Conservation (phyloP, 2,329 filamentous ascomycete species). For the Botrytis deweyae region DNA sequence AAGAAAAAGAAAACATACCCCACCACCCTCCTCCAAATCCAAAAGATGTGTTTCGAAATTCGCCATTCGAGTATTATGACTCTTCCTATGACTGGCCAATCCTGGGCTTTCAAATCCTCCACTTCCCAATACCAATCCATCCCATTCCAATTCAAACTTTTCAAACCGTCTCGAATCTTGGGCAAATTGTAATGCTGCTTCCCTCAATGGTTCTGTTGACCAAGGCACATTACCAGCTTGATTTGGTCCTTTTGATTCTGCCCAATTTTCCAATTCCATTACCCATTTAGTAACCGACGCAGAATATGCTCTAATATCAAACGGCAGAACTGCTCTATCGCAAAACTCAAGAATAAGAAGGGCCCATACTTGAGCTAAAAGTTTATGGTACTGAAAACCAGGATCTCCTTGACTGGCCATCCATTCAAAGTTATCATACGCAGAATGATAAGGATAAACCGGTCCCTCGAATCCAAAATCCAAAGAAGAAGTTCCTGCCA, state of each 20-base stretch:
- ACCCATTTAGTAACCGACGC: slow-evolving; percentile 63
- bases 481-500: slow-evolving; percentile 83
- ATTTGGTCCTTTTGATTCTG: slow-evolving; percentile 54
- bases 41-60: slow-evolving; percentile 80
- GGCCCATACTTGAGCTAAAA: slow-evolving; percentile 76
- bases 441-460: slow-evolving; percentile 72
- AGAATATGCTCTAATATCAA: slow-evolving; percentile 76
- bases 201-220: slow-evolving; percentile 52
- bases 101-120: slow-evolving; percentile 74
- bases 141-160: slow-evolving; percentile 76
- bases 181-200: slow-evolving; percentile 62
- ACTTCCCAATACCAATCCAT: slow-evolving; percentile 64
- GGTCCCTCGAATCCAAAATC: slow-evolving; percentile 75
- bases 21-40: slow-evolving; percentile 69
- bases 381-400: slow-evolving; percentile 74
- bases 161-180: slow-evolving; percentile 64
- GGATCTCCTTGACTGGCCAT: slow-evolving; percentile 80
- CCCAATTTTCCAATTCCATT: slow-evolving; percentile 65
- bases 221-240: slow-evolving; percentile 46
- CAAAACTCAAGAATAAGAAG: slow-evolving; percentile 83
- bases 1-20: slow-evolving; percentile 57
- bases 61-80: slow-evolving; percentile 77
- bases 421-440: slow-evolving; percentile 88
- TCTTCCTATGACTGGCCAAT: slow-evolving; percentile 65
- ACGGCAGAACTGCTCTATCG: slow-evolving; percentile 77